Conservation (phyloP, 2,329 filamentous ascomycete genomes). For the Aspergillus texensis region DNA sequence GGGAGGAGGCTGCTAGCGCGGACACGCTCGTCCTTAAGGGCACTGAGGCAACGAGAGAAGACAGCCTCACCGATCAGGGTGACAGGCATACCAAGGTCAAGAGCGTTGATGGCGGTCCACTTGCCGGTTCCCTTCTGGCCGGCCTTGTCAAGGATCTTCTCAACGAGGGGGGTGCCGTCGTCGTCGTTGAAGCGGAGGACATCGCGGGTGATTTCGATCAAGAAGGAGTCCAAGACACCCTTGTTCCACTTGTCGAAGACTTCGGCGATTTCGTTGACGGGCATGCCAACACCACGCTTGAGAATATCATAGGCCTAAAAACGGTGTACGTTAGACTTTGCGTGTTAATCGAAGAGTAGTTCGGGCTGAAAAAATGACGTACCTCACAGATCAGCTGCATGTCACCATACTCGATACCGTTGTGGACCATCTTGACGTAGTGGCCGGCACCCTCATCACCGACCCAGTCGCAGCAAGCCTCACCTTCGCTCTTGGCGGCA, state of each 20-base stretch:
- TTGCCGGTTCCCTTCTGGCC: slow-evolving; percentile 99
- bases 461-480: slow-evolving; percentile 99
- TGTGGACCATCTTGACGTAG: slow-evolving; percentile 99
- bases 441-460: slow-evolving; percentile 99
- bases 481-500: slow-evolving; percentile 93
- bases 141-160: slow-evolving; percentile 98
- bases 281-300: slow-evolving; percentile 92
- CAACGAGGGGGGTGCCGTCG: slow-evolving; percentile 84
- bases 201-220: slow-evolving; percentile 98
- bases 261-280: slow-evolving; percentile 93
- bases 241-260: slow-evolving; percentile 97
- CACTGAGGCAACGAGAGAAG: slow-evolving; percentile 89
- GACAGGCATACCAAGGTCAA: slow-evolving; percentile 97
- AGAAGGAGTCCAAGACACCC: slow-evolving; percentile 97
- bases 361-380: slow-evolving; percentile 34
- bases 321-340: neutral
- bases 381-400: slow-evolving; percentile 99
- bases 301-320: slow-evolving; percentile 95
- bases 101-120: slow-evolving; percentile 99
- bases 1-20: slow-evolving; percentile 78
- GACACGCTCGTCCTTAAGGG: slow-evolving; percentile 89
- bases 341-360: neutral
- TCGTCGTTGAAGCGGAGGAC: slow-evolving; percentile 99
- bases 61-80: slow-evolving; percentile 97
- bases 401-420: slow-evolving; percentile 99